Percentiles rank a stretch among this genome's conserved stretches.
phyloP scores from a whole-genome alignment of 208 protist species.

The Entamoeba moshkovskii region DNA sequence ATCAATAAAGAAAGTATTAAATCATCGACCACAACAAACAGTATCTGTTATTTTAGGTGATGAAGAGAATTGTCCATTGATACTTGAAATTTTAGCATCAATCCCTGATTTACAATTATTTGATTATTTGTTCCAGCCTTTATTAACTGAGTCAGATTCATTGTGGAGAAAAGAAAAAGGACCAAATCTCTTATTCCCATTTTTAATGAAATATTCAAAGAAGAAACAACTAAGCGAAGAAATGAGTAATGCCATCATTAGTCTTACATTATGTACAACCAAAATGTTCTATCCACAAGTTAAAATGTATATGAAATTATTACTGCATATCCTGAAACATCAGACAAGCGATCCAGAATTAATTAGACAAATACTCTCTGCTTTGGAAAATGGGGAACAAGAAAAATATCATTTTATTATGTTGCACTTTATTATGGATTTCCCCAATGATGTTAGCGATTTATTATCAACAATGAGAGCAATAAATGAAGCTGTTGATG shows the following conservation, averaged over 20 bases:
- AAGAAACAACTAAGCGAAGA: not conserved
- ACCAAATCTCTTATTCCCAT: not conserved
- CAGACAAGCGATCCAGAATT: not conserved
- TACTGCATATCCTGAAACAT: not conserved
- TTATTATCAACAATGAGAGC: not conserved
- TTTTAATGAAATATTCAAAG: not conserved
- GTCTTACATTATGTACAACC: not conserved
- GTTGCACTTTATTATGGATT: not conserved
- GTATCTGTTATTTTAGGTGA: not conserved
- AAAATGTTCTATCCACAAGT: not conserved
- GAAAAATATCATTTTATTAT: not conserved
- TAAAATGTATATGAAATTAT: not conserved
- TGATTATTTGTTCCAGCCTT: not conserved
- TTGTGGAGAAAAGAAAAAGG: not conserved
- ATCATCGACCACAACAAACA: not conserved
- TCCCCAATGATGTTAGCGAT: not conserved
- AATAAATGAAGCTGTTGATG: not conserved
- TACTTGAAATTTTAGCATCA: not conserved
- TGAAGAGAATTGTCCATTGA: not conserved
- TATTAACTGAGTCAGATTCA: not conserved
- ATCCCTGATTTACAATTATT: not conserved
- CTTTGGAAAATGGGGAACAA: not conserved
- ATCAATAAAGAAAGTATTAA: not conserved
- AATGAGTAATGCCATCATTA: not conserved
- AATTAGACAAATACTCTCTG: not conserved